Conservation (phyloP, 225 moss, liverwort and hornwort species). For the Physcomitrellopsis africana region DNA sequence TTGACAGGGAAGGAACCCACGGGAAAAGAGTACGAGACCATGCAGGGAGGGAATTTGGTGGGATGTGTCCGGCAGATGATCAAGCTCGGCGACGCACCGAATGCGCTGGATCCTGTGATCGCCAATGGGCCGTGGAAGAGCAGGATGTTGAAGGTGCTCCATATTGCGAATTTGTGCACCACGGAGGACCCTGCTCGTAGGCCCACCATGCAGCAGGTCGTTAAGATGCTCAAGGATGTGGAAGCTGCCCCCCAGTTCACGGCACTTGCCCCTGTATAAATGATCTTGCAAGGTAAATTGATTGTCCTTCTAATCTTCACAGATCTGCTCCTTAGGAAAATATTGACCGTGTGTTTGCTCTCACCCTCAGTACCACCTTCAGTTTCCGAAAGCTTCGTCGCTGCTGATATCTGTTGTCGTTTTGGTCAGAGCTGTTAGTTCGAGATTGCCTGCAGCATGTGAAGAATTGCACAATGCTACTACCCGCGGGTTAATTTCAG, state of each 20-base stretch:
- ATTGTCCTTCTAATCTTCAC: no score
- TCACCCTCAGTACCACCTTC: no score
- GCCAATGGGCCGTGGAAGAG: slow-evolving; percentile 53
- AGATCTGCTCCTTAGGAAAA: no score
- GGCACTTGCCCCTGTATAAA: not conserved
- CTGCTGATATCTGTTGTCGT: no score
- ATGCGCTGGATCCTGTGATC: slow-evolving; percentile 49
- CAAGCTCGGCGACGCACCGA: slow-evolving; percentile 49
- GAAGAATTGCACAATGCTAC: no score
- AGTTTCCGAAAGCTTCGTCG: no score
- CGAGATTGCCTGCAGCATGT: no score
- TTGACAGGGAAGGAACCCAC: slow-evolving; percentile 67
- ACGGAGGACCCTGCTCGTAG: slow-evolving; percentile 54
- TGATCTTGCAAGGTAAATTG: no score
- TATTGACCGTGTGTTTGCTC: no score
- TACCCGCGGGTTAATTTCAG: no score
- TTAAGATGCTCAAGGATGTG: slow-evolving; percentile 58
- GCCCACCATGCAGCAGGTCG: slow-evolving; percentile 65
- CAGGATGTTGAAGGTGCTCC: slow-evolving; percentile 54
- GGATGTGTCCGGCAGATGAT: slow-evolving; percentile 64
- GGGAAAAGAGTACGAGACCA: slow-evolving; percentile 58
- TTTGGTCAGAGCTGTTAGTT: no score
- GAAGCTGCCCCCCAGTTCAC: slow-evolving; percentile 39
- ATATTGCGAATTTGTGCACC: slow-evolving; percentile 59
- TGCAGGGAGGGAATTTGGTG: slow-evolving; percentile 57